Conservation (phyloP, 1,284 basidiomycete genomes). For the Ceratobasidium sp. region DNA sequence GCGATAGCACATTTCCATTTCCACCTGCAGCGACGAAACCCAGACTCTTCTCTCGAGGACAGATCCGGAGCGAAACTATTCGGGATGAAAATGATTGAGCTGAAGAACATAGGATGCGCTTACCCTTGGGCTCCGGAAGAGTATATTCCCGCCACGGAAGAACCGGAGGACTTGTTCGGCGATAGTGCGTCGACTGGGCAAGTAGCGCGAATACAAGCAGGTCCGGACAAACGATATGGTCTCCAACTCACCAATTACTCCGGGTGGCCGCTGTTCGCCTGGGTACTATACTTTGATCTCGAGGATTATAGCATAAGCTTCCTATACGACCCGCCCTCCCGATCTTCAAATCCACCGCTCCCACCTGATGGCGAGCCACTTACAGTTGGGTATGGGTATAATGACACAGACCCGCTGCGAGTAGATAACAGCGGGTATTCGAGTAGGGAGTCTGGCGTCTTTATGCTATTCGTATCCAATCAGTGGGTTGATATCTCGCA, state of each 20-base stretch:
- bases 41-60: background rate
- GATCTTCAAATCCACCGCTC: background rate
- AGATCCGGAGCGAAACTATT: constrained; percentile 2
- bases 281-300: constrained; percentile 30
- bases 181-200: background rate
- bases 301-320: constrained; percentile 32
- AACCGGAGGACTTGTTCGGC: constrained; percentile 18
- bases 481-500: constrained; percentile 23
- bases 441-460: constrained; percentile 7
- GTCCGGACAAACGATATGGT: constrained; percentile 5
- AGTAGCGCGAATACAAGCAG: background rate
- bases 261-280: constrained; percentile 13
- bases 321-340: constrained; percentile 20
- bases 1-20: constrained; percentile 15
- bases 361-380: background rate
- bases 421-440: background rate
- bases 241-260: constrained; percentile 34
- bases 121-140: background rate
- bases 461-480: constrained; percentile 21
- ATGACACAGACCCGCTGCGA: constrained; percentile 8
- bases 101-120: background rate
- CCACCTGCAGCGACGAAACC: constrained; percentile 29
- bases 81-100: constrained; percentile 1
- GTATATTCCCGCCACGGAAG: background rate
- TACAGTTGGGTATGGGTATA: constrained; percentile 18